Evolutionary conservation across 2,329 filamentous ascomycete species (phyloP).

Genomic region (Diaporthe amygdali): DNA sequence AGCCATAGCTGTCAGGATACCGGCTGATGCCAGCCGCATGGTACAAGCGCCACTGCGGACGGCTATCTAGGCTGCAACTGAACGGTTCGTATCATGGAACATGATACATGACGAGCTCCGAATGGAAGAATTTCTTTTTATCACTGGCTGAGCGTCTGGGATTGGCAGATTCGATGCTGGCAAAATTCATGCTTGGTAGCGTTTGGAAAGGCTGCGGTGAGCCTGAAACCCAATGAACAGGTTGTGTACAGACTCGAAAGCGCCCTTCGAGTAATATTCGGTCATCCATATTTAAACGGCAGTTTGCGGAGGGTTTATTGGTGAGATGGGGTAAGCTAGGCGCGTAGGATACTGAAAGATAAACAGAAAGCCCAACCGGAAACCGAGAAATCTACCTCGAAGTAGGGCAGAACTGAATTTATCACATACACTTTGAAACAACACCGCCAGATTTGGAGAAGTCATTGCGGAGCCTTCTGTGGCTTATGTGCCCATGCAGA

Average conservation of each 20-base stretch:
- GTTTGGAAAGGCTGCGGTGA: neutral
- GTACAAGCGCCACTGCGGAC: conserved; percentile 15
- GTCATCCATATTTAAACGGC: neutral
- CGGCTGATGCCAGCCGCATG: conserved; percentile 14
- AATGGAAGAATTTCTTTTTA: too few species aligned
- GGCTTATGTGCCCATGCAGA: too few species aligned
- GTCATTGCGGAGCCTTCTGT: too few species aligned
- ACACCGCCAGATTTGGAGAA: too few species aligned
- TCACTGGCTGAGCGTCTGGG: neutral
- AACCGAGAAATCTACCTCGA: too few species aligned
- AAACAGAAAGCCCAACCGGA: neutral
- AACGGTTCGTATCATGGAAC: neutral
- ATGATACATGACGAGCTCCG: neutral
- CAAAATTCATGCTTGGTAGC: neutral
- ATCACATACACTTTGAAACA: too few species aligned
- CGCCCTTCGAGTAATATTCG: neutral
- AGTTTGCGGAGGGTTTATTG: neutral
- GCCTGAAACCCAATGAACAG: neutral
- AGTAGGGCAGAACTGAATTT: too few species aligned
- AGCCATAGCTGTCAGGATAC: conserved; percentile 10
- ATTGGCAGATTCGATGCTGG: neutral
- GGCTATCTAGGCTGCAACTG: neutral
- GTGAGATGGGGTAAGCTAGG: neutral
- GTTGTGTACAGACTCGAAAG: neutral
- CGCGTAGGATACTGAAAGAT: neutral